A percentile compares a stretch with the other conserved stretches of the same genome.
These are phyloP conservation scores for Anthracocystis setariae DNA, from an alignment of 1,284 basidiomycete species.

Conservation along the genomic window DNA sequence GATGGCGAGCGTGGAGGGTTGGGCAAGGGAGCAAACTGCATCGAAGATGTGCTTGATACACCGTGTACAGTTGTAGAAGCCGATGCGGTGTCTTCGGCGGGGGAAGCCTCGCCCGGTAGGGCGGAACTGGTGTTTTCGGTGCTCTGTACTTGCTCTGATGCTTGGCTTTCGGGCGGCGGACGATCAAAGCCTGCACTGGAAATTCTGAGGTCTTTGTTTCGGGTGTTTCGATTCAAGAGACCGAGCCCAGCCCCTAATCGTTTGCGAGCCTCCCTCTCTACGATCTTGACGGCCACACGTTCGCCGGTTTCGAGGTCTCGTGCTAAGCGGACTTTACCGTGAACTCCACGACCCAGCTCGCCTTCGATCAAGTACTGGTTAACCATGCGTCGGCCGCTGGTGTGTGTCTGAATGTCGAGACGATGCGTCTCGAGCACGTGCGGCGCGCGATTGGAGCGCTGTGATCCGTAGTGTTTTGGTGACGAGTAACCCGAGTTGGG, in stretches of 20 bases:
- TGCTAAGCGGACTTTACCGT: slow-evolving; percentile 64
- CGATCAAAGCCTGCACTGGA: slow-evolving; percentile 11
- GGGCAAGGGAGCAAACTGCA: slow-evolving; percentile 34
- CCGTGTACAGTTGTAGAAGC: slow-evolving; percentile 29
- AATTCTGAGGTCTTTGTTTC: slow-evolving; percentile 25
- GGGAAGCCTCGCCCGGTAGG: slow-evolving; percentile 7
- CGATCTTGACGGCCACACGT: slow-evolving; percentile 66
- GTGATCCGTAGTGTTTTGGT: slow-evolving; percentile 22
- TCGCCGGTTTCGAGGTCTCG: slow-evolving; percentile 61
- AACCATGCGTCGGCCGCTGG: slow-evolving; percentile 65
- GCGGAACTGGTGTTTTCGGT: background rate
- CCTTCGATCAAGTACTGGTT: slow-evolving; percentile 66
- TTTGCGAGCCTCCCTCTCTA: slow-evolving; percentile 61
- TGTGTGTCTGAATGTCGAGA: slow-evolving; percentile 62
- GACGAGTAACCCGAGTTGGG: slow-evolving; percentile 40
- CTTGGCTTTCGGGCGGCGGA: background rate
- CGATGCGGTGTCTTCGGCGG: slow-evolving; percentile 23
- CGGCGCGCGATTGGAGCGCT: slow-evolving; percentile 22
- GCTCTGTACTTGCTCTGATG: background rate
- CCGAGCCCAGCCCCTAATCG: slow-evolving; percentile 53
- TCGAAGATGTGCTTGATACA: slow-evolving; percentile 20
- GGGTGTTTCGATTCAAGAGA: slow-evolving; percentile 26
- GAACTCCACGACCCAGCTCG: slow-evolving; percentile 65
- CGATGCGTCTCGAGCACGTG: slow-evolving; percentile 60
- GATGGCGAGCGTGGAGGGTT: slow-evolving; percentile 30